Base-by-base conservation (phyloP, 192 early-diverging fungal genomes). In the Coemansia sp. region DNA sequence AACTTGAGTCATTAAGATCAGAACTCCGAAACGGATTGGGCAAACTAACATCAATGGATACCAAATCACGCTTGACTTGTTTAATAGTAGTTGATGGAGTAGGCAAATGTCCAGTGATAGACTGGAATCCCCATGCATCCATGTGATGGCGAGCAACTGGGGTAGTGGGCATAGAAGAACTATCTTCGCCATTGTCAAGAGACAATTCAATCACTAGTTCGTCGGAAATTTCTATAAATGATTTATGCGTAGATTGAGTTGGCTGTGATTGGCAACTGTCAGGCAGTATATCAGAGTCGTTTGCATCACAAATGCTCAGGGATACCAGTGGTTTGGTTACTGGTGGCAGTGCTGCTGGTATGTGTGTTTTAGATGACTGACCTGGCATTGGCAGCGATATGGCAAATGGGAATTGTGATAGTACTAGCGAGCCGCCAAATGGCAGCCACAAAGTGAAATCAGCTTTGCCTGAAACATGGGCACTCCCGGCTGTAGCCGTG, bases 231-330 rank as follows among this genome's bases (percentile, higher is more conserved):
- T 43, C 25, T 26, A 25, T 21, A 41, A 11, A 14, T 13, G 18
- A 43, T 14, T 17, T 13, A 1, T 3, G 10, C 1, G 41, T 33
- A 29, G 38, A 45, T 33, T 7, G 21, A 19, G 5, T 27, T 10
- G 34, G 51, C 9, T 48, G 38, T 14, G 61, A 32, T 4, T 34
- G 6, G 18, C 68, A 70, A 33, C 45, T 30, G 8, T 34, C 39
- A n/a, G 68, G 68, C 10, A 39, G 30, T 22, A 48, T 38, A 23
- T 60, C 54, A 2, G 51, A 25, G 1, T 45, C 60, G 0, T 26
- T 22, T 7, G 62, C 62, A 36, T 72, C 69, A 27, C 69, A 72
- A 5, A 72, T 57, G 15, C 25, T 35, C 56, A 72, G 34, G 0
- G 35, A 18, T 0, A 25, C 18, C 7, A 71, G 31, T 3, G 39